These are phyloP conservation scores for Podaxis sp. DNA, from an alignment of 768 basidiomycete genomes.

Conservation along the genomic window DNA sequence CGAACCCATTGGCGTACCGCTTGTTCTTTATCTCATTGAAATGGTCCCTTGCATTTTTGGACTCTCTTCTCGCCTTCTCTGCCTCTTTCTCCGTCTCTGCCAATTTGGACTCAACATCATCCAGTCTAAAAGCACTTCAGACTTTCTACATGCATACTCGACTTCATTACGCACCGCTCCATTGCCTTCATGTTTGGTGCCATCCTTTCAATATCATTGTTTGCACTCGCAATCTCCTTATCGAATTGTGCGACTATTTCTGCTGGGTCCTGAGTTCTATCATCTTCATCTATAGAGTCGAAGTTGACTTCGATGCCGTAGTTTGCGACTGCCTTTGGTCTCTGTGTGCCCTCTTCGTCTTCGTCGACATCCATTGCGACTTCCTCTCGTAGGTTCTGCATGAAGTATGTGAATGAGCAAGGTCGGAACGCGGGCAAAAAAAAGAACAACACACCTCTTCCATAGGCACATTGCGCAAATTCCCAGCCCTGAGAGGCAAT, in stretches of 20 bases:
- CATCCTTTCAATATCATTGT: conserved; percentile 85
- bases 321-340: conserved; percentile 68
- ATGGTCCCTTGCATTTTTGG: conserved; percentile 85
- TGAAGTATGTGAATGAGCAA: conserved; percentile 9
- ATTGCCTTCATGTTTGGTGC: conserved; percentile 97
- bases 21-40: conserved; percentile 86
- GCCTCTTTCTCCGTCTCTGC: conserved; percentile 90
- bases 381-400: conserved; percentile 77
- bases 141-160: neutral
- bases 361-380: conserved; percentile 93
- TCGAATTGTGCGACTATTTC: conserved; percentile 75
- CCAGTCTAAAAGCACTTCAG: conserved; percentile 48
- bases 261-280: conserved; percentile 64
- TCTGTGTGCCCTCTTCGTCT: conserved; percentile 80
- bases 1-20: conserved; percentile 47
- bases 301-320: conserved; percentile 94
- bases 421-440: neutral
- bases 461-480: conserved; percentile 86
- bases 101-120: conserved; percentile 82
- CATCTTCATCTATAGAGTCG: conserved; percentile 67
- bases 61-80: conserved; percentile 87
- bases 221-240: conserved; percentile 65
- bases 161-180: conserved; percentile 57
- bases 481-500: conserved; percentile 74
- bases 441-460: conserved; percentile 70